Base-by-base conservation (phyloP, 176 grass and related monocot species). In the Saccharum spontaneum region DNA sequence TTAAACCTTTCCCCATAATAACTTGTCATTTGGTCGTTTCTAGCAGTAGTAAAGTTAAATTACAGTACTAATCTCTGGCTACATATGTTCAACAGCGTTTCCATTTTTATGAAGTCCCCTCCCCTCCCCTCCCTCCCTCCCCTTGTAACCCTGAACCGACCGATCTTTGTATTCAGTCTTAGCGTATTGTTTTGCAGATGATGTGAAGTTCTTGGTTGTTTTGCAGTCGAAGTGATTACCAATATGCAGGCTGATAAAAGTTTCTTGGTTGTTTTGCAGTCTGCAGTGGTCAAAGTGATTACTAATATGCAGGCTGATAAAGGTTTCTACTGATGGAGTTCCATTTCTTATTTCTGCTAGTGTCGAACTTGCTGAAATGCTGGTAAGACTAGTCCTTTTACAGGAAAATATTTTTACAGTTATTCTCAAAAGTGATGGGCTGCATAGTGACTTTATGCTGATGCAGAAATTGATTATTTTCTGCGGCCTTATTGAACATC, bases 391-490 rank as follows among this genome's bases (percentile, higher is more conserved):
- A 50, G 37, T 31, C 44, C 63, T 66, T 76, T 55, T 83, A 72
- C 45, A 20, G 64, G 8, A 4, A 24, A 79, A 81, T 80, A 16
- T 59, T 74, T 22, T 62, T 73, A 70, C 15, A 81, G 28, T 28
- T 1, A 64, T 89, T 40, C 63, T 62, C 60, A 67, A 30, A 85
- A 81, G n/a, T 71, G 63, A 80, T 70, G 30, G 31, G 31, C 28
- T 39, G 26, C 81, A 76, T 17, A 70, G 8, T 92, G 79, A 78
- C 71, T 73, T 44, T 84, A 52, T 44, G 40, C 37, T 90, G 72
- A 85, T 92, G 60, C 92, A 98, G 93, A 91, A 95, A 89, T 83
- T 95, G 85, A 87, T 95, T 78, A 83, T 85, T 79, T 75, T 91
- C 54, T 92, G 85, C 55, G 83, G 87, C 16, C 95, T 91, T 38